Conservation (phyloP, 345 rosid species). For the Citrus australasica region DNA sequence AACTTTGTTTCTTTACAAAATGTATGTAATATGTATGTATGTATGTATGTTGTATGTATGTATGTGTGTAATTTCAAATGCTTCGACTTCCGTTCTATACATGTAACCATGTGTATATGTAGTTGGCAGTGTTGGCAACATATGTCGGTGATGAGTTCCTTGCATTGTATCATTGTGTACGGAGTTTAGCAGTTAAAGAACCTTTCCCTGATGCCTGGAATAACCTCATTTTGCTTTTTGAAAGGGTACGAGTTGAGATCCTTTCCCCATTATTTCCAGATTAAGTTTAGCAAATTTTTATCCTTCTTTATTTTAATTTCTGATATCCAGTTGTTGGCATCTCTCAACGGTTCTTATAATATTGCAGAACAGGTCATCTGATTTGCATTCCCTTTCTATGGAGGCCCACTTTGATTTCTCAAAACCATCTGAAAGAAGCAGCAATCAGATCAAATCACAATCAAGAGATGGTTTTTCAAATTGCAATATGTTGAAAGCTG, state of each 20-base stretch:
- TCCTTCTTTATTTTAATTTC: not conserved
- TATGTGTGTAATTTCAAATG: not conserved
- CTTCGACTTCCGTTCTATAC: not conserved
- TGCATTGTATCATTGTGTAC: constrained; percentile 82
- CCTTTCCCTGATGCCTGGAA: constrained; percentile 89
- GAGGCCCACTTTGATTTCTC: constrained; percentile 55
- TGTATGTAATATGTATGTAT: not conserved
- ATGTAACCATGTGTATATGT: constrained; percentile 9
- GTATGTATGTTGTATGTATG: not conserved
- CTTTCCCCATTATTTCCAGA: not conserved
- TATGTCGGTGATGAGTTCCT: constrained; percentile 88
- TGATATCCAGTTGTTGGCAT: not conserved
- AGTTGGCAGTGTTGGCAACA: constrained; percentile 90
- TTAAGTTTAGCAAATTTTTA: constrained; percentile 10
- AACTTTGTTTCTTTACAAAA: not conserved
- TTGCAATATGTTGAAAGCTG: constrained; percentile 21
- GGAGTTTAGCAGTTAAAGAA: constrained; percentile 94
- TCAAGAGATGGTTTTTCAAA: constrained; percentile 21
- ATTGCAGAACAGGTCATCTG: constrained; percentile 72
- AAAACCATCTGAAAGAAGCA: constrained; percentile 49
- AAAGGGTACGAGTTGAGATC: constrained; percentile 52
- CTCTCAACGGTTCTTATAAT: constrained; percentile 30
- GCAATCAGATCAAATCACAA: constrained; percentile 2
- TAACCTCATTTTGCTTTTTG: constrained; percentile 72
- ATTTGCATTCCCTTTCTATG: constrained; percentile 32